These are phyloP conservation scores for Kandelia obovata DNA, from an alignment of 345 rosid species.

Conservation along the genomic window DNA sequence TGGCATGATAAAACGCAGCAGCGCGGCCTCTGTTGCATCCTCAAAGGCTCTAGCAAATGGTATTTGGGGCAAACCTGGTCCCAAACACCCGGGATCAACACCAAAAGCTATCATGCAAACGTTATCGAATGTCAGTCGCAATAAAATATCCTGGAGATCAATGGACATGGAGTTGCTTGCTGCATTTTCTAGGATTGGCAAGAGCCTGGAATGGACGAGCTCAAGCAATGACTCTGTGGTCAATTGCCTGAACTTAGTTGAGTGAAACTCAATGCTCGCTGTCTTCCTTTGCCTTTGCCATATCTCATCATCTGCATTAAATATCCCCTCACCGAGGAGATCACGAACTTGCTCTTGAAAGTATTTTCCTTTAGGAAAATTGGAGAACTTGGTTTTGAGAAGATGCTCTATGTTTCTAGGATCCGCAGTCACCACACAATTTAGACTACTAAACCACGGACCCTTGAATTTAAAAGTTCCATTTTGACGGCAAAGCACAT, in stretches of 20 bases:
- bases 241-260: slow-evolving; percentile 68
- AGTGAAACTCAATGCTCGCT: slow-evolving; percentile 90
- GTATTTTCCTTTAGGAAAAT: slow-evolving; percentile 80
- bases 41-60: slow-evolving; percentile 90
- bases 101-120: slow-evolving; percentile 96
- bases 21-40: slow-evolving; percentile 78
- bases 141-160: slow-evolving; percentile 77
- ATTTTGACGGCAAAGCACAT: slow-evolving; percentile 48
- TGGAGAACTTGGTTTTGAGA: slow-evolving; percentile 75
- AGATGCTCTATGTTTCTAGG: slow-evolving; percentile 87
- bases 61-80: slow-evolving; percentile 53
- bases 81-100: slow-evolving; percentile 81
- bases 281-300: slow-evolving; percentile 90
- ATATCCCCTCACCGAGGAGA: slow-evolving; percentile 85
- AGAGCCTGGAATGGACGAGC: slow-evolving; percentile 72
- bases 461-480: slow-evolving; percentile 81
- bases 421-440: slow-evolving; percentile 71
- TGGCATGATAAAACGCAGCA: slow-evolving; percentile 67
- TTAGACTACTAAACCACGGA: slow-evolving; percentile 75
- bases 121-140: slow-evolving; percentile 82
- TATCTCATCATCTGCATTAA: slow-evolving; percentile 75
- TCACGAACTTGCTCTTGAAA: slow-evolving; percentile 66
- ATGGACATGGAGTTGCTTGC: slow-evolving; percentile 31
- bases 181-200: slow-evolving; percentile 64
- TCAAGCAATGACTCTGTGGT: slow-evolving; percentile 62